Evolutionary conservation across 331 rosid genomes (phyloP), one percentile per base, ranked within the genome.

Genomic region (Acacia pycnantha): DNA sequence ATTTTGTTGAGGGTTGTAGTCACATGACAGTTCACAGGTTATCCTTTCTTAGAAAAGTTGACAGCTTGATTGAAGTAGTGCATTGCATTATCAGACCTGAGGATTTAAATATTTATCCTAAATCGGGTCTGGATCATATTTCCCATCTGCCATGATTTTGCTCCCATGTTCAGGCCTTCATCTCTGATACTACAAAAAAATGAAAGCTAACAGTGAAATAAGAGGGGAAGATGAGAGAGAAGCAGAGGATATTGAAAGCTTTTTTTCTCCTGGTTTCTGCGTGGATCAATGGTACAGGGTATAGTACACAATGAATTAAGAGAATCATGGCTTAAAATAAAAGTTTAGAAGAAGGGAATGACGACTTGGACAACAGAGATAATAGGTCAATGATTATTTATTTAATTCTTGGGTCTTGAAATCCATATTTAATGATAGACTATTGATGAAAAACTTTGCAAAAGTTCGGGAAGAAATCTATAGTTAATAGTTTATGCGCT

Each of bases 401-500:
- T 37, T 26, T 7, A 46, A 24, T 35, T 47, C 43, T 24, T 46
- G 33, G 33, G 41, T 71, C 31, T 71, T 46, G 19, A 22, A 46
- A 24, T 71, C 26, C 24, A 7, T 44, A 5, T 22, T 70, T 24
- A 46, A 24, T 70, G 24, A 44, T 70, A 70, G 11, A 44, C 50
- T 8, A 14, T 26, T 5, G 46, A 73, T 74, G 37, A 1, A 41
- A 75, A 64, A 48, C 44, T 22, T 5, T 75, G 15, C 48, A 8
- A 14, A 31, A 82, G 37, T 75, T 67, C 22, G 64, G 66, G 22
- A 74, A 74, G 59, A 65, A 64, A 64, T 35, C 37, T 73, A 50
- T 41, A 62, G 66, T n/a, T 11, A 13, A 12, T 70, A 24, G 71
- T 11, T 70, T 40, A 50, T 48, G 66, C 22, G 44, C 43, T 29